Percentiles rank a stretch among this genome's conserved stretches.
These are phyloP conservation scores for Omphalea diandra DNA, from an alignment of 441 rosid species.

Conservation along the genomic window DNA sequence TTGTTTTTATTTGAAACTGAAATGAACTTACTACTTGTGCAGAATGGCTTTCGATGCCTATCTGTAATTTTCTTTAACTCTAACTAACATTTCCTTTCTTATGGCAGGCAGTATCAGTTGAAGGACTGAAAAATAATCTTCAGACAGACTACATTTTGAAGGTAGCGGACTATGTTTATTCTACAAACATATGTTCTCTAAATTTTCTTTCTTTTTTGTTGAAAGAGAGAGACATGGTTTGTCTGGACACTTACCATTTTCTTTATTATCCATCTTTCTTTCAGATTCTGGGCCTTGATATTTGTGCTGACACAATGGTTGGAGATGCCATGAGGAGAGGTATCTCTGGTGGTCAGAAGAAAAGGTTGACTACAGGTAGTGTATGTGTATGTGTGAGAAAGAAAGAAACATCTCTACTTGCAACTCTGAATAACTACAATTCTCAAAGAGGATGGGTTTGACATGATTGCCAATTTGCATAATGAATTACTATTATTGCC, in stretches of 20 bases:
- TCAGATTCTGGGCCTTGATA: slow-evolving; percentile 63
- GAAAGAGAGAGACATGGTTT: background rate
- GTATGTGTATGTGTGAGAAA: background rate
- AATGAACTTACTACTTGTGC: background rate
- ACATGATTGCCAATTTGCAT: too few species aligned
- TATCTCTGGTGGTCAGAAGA: slow-evolving; percentile 64
- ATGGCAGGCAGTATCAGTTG: slow-evolving; percentile 60
- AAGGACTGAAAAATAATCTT: slow-evolving; percentile 49
- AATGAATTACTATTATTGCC: too few species aligned
- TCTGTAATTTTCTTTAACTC: background rate
- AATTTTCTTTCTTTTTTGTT: background rate
- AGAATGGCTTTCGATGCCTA: background rate
- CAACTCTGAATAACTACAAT: too few species aligned
- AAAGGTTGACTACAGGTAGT: slow-evolving; percentile 59
- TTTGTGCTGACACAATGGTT: slow-evolving; percentile 48
- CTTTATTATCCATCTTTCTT: background rate
- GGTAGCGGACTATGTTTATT: slow-evolving; percentile 31
- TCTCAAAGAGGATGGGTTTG: too few species aligned
- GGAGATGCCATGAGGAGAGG: slow-evolving; percentile 66
- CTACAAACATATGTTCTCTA: slow-evolving; percentile 5
- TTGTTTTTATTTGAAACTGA: background rate
- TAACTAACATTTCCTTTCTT: background rate
- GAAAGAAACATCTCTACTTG: background rate
- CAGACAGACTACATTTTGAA: slow-evolving; percentile 78
- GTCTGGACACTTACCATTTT: background rate